These are phyloP conservation scores for Aspergillus sclerotioniger DNA, from an alignment of 495 filamentous ascomycete genomes.

Conservation along the genomic window DNA sequence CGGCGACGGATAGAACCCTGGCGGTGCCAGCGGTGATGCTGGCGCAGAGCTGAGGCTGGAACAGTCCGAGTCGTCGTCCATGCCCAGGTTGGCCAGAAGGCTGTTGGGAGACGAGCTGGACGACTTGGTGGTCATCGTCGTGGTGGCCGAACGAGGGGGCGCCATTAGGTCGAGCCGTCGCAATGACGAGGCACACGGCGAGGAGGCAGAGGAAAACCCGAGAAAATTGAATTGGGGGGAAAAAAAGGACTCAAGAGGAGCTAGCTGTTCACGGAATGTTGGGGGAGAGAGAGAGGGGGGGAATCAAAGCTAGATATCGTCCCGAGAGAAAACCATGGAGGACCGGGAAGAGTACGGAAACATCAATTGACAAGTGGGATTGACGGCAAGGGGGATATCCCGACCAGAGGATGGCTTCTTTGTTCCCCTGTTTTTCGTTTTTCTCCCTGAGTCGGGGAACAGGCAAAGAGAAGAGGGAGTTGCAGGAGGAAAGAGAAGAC, in stretches of 20 bases:
- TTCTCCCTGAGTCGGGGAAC: conserved; percentile 5
- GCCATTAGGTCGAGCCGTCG: conserved; percentile 14
- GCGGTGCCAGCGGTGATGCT: conserved; percentile 58
- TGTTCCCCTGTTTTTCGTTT: conserved; percentile 9
- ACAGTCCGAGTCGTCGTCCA: conserved; percentile 47
- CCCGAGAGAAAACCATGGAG: conserved; percentile 14
- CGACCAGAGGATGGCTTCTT: not conserved
- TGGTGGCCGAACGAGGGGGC: conserved; percentile 12
- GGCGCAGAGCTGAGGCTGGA: conserved; percentile 58
- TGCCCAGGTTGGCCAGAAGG: conserved; percentile 19
- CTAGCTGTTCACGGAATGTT: conserved; percentile 10
- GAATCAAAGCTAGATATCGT: conserved; percentile 1
- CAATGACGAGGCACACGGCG: conserved; percentile 1
- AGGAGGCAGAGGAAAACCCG: conserved; percentile 3
- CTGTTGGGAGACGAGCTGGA: conserved; percentile 13
- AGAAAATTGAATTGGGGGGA: conserved; percentile 5
- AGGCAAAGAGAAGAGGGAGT: conserved; percentile 23
- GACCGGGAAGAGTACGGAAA: conserved; percentile 6
- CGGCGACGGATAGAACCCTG: conserved; percentile 54
- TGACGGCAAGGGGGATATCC: not conserved
- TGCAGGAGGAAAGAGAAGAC: conserved; percentile 23
- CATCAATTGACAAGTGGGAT: conserved; percentile 16
- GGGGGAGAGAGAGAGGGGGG: too few species aligned
- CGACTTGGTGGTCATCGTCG: conserved; percentile 11
- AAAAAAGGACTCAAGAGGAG: conserved; percentile 5